Conservation (phyloP, 2,329 filamentous ascomycete genomes). For the Dactylellina cionopaga region DNA sequence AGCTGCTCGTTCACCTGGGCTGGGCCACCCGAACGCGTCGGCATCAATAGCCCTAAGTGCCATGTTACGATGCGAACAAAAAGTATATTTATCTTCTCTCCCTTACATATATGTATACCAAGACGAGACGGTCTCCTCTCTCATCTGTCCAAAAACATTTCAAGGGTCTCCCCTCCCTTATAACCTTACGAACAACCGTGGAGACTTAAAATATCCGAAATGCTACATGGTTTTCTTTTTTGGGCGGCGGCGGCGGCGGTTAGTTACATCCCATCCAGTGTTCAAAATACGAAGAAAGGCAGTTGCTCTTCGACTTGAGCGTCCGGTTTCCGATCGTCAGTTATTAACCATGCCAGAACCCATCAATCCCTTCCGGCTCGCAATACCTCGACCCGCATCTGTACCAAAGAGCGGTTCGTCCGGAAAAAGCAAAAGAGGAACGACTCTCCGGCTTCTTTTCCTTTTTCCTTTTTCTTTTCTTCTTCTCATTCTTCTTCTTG, state of each 20-base stretch:
- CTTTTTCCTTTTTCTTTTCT: neutral
- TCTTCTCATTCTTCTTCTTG: neutral
- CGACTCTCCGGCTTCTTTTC: conserved; percentile 34
- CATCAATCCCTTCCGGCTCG: conserved; percentile 31
- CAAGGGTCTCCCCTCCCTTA: too few species aligned
- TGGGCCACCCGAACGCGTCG: neutral
- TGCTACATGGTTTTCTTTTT: neutral
- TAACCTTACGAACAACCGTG: neutral
- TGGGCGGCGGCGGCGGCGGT: neutral
- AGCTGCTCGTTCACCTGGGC: too few species aligned
- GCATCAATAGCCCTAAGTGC: neutral
- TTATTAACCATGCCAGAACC: neutral
- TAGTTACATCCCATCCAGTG: too few species aligned
- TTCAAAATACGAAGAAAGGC: too few species aligned
- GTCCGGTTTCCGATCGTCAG: conserved; percentile 22
- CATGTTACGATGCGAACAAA: too few species aligned
- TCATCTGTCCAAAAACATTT: too few species aligned
- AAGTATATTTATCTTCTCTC: too few species aligned
- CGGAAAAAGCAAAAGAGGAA: conserved; percentile 23
- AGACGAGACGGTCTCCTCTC: too few species aligned
- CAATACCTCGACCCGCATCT: conserved; percentile 45
- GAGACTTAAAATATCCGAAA: conserved; percentile 12
- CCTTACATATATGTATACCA: neutral
- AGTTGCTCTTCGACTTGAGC: too few species aligned
- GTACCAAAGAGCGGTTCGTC: conserved; percentile 17